A percentile compares a stretch with the other conserved stretches of the same genome.
phyloP scores from a whole-genome alignment of 164 flowering plant genomes.

The Annona cherimola region DNA sequence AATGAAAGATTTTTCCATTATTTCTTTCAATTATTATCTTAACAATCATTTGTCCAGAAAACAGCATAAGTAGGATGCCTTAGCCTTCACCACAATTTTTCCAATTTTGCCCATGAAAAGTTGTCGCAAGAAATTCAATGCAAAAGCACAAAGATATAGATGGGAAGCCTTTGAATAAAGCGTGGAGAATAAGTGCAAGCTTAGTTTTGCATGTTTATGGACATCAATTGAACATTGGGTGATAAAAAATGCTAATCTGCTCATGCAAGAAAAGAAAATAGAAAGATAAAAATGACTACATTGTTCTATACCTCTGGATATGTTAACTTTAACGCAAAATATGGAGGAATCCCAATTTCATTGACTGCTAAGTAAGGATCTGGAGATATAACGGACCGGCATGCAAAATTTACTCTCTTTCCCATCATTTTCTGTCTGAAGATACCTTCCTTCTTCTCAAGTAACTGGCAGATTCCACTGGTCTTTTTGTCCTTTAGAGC shows the following conservation, averaged over 20 bases:
- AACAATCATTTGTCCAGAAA: too few relatives aligned
- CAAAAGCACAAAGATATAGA: too few relatives aligned
- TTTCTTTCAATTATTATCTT: too few relatives aligned
- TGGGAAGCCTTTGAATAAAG: too few relatives aligned
- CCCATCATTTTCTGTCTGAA: conserved; percentile 99
- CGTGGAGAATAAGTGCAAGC: background rate
- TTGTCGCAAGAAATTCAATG: too few relatives aligned
- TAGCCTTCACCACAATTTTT: too few relatives aligned
- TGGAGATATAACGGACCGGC: conserved; percentile 98
- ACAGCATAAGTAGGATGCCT: too few relatives aligned
- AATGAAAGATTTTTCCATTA: too few relatives aligned
- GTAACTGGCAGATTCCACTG: conserved; percentile 70
- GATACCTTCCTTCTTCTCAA: conserved; percentile 91
- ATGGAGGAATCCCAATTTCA: conserved; percentile 96
- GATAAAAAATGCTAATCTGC: background rate
- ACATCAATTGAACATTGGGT: background rate
- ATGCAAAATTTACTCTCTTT: conserved; percentile 91
- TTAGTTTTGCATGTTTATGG: background rate
- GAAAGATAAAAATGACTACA: background rate
- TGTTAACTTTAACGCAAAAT: conserved; percentile 73
- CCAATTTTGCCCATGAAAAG: too few relatives aligned
- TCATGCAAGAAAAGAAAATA: background rate
- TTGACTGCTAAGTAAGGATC: conserved; percentile 95
- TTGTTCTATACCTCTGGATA: conserved; percentile 77
- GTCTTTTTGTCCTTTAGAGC: conserved; percentile 36